A percentile compares a stretch with the other conserved stretches of the same genome.
phyloP scores from a whole-genome alignment of 2,329 filamentous ascomycete genomes.

The Fusarium siculi region DNA sequence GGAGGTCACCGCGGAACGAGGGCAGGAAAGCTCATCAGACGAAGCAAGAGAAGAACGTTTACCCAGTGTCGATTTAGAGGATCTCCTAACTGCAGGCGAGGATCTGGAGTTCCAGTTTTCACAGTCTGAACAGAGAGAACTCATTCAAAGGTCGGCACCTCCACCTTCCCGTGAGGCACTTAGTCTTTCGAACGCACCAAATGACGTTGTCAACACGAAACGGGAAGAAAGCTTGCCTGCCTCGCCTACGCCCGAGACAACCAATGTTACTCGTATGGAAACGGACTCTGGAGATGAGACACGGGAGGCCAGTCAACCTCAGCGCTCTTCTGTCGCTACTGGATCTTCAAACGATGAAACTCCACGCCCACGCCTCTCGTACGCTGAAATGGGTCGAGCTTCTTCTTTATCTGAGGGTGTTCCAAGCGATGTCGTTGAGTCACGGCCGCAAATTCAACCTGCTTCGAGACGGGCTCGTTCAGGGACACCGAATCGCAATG shows the following conservation, averaged over 20 bases:
- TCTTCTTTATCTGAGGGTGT: not conserved
- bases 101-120: slow-evolving; percentile 1
- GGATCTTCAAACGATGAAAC: not conserved
- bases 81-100: not conserved
- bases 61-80: not conserved
- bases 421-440: not conserved
- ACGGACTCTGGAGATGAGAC: not conserved
- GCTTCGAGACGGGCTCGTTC: not conserved
- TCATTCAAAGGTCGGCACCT: not conserved
- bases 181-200: not conserved
- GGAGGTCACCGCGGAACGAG: not conserved
- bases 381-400: not conserved
- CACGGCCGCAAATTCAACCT: not conserved
- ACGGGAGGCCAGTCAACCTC: not conserved
- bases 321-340: not conserved
- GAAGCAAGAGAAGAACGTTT: not conserved
- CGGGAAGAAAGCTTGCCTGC: not conserved
- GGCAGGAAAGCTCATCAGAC: not conserved
- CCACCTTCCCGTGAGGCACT: not conserved
- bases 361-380: not conserved
- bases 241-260: not conserved
- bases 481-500: not conserved
- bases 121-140: not conserved
- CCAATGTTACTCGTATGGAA: not conserved
- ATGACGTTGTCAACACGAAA: not conserved